Evolutionary conservation across 1,284 basidiomycete genomes (phyloP).

Genomic region (Cryptococcus sp.): DNA sequence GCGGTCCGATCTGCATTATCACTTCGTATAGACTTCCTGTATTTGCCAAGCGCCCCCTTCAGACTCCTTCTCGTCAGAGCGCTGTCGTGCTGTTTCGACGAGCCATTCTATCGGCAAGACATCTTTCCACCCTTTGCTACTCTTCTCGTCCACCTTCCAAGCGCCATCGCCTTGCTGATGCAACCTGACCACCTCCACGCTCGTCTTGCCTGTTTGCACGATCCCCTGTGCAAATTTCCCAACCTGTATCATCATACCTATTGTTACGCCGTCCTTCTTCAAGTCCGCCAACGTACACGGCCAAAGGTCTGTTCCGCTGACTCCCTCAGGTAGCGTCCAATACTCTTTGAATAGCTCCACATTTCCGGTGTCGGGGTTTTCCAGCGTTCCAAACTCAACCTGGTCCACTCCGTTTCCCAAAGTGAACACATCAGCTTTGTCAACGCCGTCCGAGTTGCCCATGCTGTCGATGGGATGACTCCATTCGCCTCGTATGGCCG

Average conservation of each 20-base stretch:
- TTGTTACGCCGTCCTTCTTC: neutral
- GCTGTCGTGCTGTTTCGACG: too few relatives aligned
- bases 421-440: conserved; percentile 12
- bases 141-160: too few relatives aligned
- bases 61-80: too few relatives aligned
- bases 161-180: too few relatives aligned
- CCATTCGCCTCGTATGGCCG: conserved; percentile 13
- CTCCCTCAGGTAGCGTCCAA: conserved; percentile 10
- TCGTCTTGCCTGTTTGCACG: neutral
- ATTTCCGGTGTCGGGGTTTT: conserved; percentile 15
- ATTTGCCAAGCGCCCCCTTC: too few relatives aligned
- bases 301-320: neutral
- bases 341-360: conserved; percentile 15
- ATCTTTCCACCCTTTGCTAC: too few relatives aligned
- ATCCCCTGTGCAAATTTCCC: conserved; percentile 13
- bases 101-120: too few relatives aligned
- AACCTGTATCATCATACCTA: conserved; percentile 8
- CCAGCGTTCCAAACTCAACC: conserved; percentile 14
- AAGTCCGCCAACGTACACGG: conserved; percentile 1
- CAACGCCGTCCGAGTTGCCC: conserved; percentile 10
- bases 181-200: too few relatives aligned
- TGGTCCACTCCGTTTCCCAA: conserved; percentile 12
- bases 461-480: conserved; percentile 15
- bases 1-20: too few relatives aligned
- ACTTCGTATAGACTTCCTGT: too few relatives aligned